These are phyloP conservation scores for Scytalidium lignicola DNA, from an alignment of 2,329 filamentous ascomycete genomes.

Conservation along the genomic window DNA sequence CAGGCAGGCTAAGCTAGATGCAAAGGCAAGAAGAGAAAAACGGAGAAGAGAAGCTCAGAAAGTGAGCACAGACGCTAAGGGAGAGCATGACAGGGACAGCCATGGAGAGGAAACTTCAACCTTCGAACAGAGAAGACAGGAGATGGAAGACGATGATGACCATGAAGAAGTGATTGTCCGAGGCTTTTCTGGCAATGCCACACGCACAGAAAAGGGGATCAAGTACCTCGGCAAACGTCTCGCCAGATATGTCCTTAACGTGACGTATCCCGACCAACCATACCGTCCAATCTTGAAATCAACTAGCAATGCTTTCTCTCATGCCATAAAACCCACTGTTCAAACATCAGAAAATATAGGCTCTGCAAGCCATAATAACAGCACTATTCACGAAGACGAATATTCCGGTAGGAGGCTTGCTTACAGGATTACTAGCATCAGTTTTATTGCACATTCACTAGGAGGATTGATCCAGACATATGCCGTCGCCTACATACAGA, in stretches of 20 bases:
- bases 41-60: conserved; percentile 34
- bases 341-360: conserved; percentile 33
- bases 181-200: conserved; percentile 85
- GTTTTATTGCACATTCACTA: conserved; percentile 87
- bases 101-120: conserved; percentile 5
- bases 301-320: conserved; percentile 36
- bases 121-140: conserved; percentile 14
- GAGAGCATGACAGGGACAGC: conserved; percentile 13
- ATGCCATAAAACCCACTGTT: conserved; percentile 30
- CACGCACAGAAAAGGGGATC: conserved; percentile 88
- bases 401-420: conserved; percentile 41
- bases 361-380: conserved; percentile 53
- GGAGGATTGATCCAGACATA: conserved; percentile 90
- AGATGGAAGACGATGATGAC: conserved; percentile 42
- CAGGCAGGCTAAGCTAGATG: conserved; percentile 66
- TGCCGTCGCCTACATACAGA: conserved; percentile 92
- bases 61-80: conserved; percentile 5
- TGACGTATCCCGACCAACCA: conserved; percentile 93
- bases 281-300: conserved; percentile 61
- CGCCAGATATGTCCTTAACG: conserved; percentile 80
- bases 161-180: conserved; percentile 84
- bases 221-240: conserved; percentile 95
- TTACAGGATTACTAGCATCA: conserved; percentile 90
- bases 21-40: conserved; percentile 53
- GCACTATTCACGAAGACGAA: conserved; percentile 48